Conservation (phyloP, 176 grass and related monocot species). For the Areca catechu region DNA sequence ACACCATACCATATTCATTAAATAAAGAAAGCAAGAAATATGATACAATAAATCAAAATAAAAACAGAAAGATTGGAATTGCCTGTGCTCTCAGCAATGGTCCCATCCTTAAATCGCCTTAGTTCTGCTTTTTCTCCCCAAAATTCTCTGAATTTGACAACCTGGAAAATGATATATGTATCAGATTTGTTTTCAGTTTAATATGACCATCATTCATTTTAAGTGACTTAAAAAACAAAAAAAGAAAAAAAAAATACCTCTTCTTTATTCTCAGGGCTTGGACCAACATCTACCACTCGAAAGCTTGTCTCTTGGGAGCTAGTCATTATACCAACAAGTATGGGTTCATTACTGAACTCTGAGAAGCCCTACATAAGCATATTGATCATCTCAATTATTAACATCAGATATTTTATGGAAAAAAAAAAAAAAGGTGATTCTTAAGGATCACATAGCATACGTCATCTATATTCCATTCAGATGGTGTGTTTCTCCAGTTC, state of each 20-base stretch:
- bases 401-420: not conserved
- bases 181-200: not conserved
- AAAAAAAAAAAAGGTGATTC: not conserved
- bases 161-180: slow-evolving; percentile 29
- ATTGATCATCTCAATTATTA: slow-evolving; percentile 5
- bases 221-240: slow-evolving; percentile 1
- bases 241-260: slow-evolving; percentile 41
- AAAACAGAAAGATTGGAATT: slow-evolving; percentile 7
- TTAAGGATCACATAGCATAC: slow-evolving; percentile 31
- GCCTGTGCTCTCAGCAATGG: slow-evolving; percentile 95
- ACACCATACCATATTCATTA: not conserved
- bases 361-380: slow-evolving; percentile 56
- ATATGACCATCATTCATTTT: too few species aligned
- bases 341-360: slow-evolving; percentile 58
- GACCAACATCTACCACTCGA: slow-evolving; percentile 74
- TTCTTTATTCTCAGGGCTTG: slow-evolving; percentile 66
- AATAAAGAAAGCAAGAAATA: not conserved
- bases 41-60: not conserved
- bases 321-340: slow-evolving; percentile 59
- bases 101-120: slow-evolving; percentile 89
- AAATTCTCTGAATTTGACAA: slow-evolving; percentile 69
- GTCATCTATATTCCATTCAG: slow-evolving; percentile 81
- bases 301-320: slow-evolving; percentile 64
- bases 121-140: slow-evolving; percentile 96
- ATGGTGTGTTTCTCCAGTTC: slow-evolving; percentile 77